These are phyloP conservation scores for Rhodotorula kratochvilovae DNA, from an alignment of 768 basidiomycete species.

Conservation along the genomic window DNA sequence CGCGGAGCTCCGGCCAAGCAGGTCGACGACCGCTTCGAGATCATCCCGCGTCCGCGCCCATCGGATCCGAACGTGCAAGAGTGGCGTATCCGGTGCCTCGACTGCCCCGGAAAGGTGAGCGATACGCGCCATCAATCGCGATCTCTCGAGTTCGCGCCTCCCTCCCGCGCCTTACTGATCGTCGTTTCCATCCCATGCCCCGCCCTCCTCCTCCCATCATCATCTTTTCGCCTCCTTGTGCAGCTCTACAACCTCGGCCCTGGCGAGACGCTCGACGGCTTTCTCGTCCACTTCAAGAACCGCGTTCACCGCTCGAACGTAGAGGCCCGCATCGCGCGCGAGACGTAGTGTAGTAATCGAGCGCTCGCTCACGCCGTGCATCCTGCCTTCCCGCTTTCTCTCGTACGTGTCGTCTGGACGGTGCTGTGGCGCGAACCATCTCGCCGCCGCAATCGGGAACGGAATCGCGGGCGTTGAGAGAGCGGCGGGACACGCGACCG, in stretches of 20 bases:
- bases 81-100: conserved; percentile 85
- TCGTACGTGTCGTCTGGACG: no score
- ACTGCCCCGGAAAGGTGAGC: conserved; percentile 86
- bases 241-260: conserved; percentile 88
- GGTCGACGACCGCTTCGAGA: conserved; percentile 76
- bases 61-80: conserved; percentile 59
- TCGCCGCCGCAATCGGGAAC: no score
- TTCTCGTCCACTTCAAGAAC: conserved; percentile 74
- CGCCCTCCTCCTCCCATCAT: no score
- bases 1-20: conserved; percentile 65
- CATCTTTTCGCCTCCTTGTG: neutral
- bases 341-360: neutral
- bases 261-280: conserved; percentile 77
- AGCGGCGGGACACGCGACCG: no score
- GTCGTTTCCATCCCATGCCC: no score
- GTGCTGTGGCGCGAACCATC: no score
- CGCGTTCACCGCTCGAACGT: conserved; percentile 47
- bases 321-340: conserved; percentile 18
- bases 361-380: no score
- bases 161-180: neutral
- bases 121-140: neutral
- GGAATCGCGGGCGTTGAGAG: no score
- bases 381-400: no score
- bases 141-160: neutral
- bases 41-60: conserved; percentile 60